Conservation (phyloP, 768 basidiomycete genomes). For the Pholiota molesta region DNA sequence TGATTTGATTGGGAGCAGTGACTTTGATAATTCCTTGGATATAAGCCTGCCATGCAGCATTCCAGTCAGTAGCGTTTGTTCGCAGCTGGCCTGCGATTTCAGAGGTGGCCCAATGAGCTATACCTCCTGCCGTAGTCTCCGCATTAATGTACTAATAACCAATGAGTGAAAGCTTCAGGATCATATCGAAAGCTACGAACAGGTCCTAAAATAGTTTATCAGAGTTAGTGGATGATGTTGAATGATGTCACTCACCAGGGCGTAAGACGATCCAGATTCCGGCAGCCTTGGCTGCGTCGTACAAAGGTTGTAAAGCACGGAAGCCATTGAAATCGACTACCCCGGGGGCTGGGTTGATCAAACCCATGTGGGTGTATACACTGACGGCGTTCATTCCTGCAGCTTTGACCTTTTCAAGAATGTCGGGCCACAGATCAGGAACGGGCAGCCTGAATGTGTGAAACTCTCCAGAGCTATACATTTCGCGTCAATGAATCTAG, state of each 20-base stretch:
- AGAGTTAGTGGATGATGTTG: not conserved
- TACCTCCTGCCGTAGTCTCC: slow-evolving; percentile 80
- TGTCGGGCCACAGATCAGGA: slow-evolving; percentile 79
- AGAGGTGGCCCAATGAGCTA: slow-evolving; percentile 69
- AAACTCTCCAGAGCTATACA: slow-evolving; percentile 76
- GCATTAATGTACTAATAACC: slow-evolving; percentile 68
- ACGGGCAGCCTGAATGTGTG: slow-evolving; percentile 84
- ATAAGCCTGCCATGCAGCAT: slow-evolving; percentile 72
- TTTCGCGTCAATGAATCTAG: not conserved
- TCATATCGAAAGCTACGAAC: slow-evolving; percentile 27
- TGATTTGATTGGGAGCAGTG: slow-evolving; percentile 69
- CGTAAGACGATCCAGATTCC: slow-evolving; percentile 82
- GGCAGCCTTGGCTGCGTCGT: slow-evolving; percentile 70
- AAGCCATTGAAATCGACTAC: slow-evolving; percentile 75
- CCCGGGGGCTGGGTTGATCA: slow-evolving; percentile 74
- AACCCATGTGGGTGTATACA: slow-evolving; percentile 80
- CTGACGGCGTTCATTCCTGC: slow-evolving; percentile 80
- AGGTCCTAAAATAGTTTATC: slow-evolving; percentile 32
- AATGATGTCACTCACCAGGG: slow-evolving; percentile 50
- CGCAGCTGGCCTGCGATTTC: slow-evolving; percentile 67
- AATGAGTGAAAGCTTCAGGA: not conserved
- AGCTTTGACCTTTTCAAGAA: slow-evolving; percentile 81
- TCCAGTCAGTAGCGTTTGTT: slow-evolving; percentile 76
- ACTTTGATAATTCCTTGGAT: slow-evolving; percentile 65
- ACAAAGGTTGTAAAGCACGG: slow-evolving; percentile 70